Evolutionary conservation across 2,329 filamentous ascomycete genomes (phyloP), one percentile per base, ranked within the genome.

Genomic region (Thelonectria rubi): DNA sequence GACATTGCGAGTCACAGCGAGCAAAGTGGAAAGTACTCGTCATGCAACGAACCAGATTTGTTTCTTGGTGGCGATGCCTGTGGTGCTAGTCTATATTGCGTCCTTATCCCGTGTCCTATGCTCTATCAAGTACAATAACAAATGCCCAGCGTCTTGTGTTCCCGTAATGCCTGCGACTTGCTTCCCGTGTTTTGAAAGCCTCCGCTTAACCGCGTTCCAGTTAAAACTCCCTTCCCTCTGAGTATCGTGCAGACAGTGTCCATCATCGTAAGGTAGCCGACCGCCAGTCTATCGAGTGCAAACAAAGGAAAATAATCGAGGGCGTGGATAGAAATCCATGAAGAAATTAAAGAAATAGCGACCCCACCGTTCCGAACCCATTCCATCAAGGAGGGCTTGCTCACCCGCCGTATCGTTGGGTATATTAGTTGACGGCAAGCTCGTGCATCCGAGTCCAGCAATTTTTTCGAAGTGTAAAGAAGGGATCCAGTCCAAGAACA

Each of bases 221-320:
- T 68, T 37, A 67, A 71, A 24, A 72, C 68, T 72, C 69, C 68
- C 65, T 64, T 62, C 49, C 69, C 65, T 62, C 60, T 66, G 55
- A 69, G 63, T 65, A 61, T 70, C 64, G 63, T 72, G 70, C 63
- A 70, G 67, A 65, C 60, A 69, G 57, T 69, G 62, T 67, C 65
- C 63, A 62, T 73, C 62, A 63, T 72, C 69, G 54, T 72, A 62
- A 71, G 64, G 68, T 69, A 67, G 65, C 69, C 67, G 58, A 58
- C 67, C 63, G 55, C 68, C 68, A 69, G 67, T 73, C 71, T 73
- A 73, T 73, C 64, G 57, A 65, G 65, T 64, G 64, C 69, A 63
- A 72, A 66, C 63, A 67, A 72, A 70, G 55, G 45, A 65, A 65
- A 65, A 55, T 53, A 53, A 69, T 65, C 65, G 61, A 70, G 54